These are phyloP conservation scores for Nakazawaea wyomingensis DNA, from an alignment of 805 yeast species.

Conservation along the genomic window DNA sequence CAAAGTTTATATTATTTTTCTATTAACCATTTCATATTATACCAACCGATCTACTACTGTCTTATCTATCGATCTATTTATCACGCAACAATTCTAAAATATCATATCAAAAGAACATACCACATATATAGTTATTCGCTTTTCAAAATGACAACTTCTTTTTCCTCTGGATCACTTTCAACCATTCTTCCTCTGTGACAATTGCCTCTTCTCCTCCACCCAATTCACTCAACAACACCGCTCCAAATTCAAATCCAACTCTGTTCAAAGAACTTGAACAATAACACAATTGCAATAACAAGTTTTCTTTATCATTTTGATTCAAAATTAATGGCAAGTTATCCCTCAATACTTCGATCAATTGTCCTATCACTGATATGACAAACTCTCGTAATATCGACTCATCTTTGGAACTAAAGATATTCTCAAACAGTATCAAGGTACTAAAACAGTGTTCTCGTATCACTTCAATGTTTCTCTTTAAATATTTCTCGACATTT, in stretches of 20 bases:
- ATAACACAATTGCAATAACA: slow-evolving; percentile 78
- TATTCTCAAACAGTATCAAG: slow-evolving; percentile 57
- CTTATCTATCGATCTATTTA: no score
- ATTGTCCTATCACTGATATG: slow-evolving; percentile 25
- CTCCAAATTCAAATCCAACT: slow-evolving; percentile 66
- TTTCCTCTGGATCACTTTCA: slow-evolving; percentile 37
- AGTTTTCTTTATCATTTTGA: slow-evolving; percentile 48
- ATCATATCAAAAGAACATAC: no score
- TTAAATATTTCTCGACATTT: slow-evolving; percentile 57
- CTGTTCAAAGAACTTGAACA: slow-evolving; percentile 82
- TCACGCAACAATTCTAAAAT: no score
- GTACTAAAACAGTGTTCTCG: slow-evolving; percentile 81
- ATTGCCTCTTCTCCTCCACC: slow-evolving; percentile 20
- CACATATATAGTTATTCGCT: background rate
- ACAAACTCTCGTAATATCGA: slow-evolving; percentile 30
- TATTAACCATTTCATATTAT: no score
- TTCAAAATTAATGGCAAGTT: slow-evolving; percentile 31
- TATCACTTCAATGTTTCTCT: slow-evolving; percentile 75
- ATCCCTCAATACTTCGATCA: slow-evolving; percentile 25
- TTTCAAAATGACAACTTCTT: slow-evolving; percentile 23
- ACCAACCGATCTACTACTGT: no score
- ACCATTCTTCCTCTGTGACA: slow-evolving; percentile 38
- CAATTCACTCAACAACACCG: slow-evolving; percentile 38
- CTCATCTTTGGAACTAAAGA: slow-evolving; percentile 42
- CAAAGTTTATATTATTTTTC: no score